A percentile compares a stretch with the other conserved stretches of the same genome.
phyloP scores from a whole-genome alignment of 768 basidiomycete genomes.

The Baorangia bicolor region DNA sequence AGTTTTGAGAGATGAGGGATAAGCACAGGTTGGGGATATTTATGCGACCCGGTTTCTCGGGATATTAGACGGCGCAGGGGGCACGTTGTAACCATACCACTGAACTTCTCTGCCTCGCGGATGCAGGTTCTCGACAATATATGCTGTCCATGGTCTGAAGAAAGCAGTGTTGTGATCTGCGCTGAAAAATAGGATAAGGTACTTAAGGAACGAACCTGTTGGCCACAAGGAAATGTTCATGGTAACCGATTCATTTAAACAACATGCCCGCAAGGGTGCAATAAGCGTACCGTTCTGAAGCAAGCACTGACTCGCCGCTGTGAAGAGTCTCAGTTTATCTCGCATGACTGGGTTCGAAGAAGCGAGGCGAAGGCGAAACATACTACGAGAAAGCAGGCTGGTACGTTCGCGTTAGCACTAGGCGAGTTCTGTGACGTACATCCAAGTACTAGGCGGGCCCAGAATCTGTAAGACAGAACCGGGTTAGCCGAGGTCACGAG shows the following conservation, averaged over 20 bases:
- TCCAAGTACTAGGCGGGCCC: too few species aligned
- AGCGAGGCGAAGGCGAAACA: neutral
- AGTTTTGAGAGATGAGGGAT: constrained; percentile 10
- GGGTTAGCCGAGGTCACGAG: too few species aligned
- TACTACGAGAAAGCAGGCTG: too few species aligned
- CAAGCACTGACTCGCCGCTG: neutral
- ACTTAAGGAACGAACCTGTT: neutral
- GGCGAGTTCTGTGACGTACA: too few species aligned
- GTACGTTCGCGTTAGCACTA: too few species aligned
- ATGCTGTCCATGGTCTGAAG: neutral
- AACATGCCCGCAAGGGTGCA: neutral
- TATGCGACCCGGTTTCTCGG: constrained; percentile 8
- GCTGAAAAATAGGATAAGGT: neutral
- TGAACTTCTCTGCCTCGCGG: constrained; percentile 19
- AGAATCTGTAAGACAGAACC: too few species aligned
- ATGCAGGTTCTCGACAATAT: neutral
- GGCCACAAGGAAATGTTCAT: neutral
- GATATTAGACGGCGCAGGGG: constrained; percentile 6
- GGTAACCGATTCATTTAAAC: neutral
- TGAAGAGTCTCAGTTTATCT: neutral
- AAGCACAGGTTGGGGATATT: constrained; percentile 16
- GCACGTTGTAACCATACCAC: constrained; percentile 16
- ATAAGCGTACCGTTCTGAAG: neutral
- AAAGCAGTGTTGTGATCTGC: neutral
- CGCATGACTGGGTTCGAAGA: neutral